These are phyloP conservation scores for Kodamaea kaohsiungensis DNA, from an alignment of 805 yeast species.

Conservation along the genomic window DNA sequence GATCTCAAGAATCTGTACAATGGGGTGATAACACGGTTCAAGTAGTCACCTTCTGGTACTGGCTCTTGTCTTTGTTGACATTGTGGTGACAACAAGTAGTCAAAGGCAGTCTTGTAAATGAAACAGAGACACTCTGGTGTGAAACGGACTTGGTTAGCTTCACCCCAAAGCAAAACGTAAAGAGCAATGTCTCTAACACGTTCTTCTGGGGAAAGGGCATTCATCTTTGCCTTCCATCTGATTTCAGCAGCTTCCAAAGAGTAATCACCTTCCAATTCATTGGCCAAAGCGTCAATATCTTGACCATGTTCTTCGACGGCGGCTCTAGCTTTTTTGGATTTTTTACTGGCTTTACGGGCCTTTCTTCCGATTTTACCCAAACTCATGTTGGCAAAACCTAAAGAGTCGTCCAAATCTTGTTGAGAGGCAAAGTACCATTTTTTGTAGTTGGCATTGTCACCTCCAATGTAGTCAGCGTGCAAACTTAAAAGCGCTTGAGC, in stretches of 20 bases:
- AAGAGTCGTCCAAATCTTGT: slow-evolving; percentile 79
- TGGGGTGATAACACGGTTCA: slow-evolving; percentile 92
- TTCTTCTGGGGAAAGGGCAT: slow-evolving; percentile 68
- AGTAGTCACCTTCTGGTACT: slow-evolving; percentile 86
- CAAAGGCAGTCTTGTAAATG: slow-evolving; percentile 92
- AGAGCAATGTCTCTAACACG: slow-evolving; percentile 77
- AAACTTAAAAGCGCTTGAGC: slow-evolving; percentile 80
- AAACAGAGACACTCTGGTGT: slow-evolving; percentile 81
- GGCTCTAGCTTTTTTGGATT: slow-evolving; percentile 73
- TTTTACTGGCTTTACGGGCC: slow-evolving; percentile 79
- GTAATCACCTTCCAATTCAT: slow-evolving; percentile 78
- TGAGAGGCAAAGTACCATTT: slow-evolving; percentile 91
- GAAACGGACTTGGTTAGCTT: slow-evolving; percentile 92
- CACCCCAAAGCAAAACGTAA: slow-evolving; percentile 83
- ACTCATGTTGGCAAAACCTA: slow-evolving; percentile 81
- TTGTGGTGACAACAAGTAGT: slow-evolving; percentile 83
- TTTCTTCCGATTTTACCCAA: slow-evolving; percentile 75
- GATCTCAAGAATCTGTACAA: slow-evolving; percentile 76
- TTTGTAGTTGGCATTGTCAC: slow-evolving; percentile 80
- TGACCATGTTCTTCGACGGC: slow-evolving; percentile 68
- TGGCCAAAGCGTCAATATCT: slow-evolving; percentile 60
- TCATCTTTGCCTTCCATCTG: slow-evolving; percentile 85
- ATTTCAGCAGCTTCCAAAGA: slow-evolving; percentile 82
- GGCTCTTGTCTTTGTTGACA: slow-evolving; percentile 87
- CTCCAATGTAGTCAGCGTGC: slow-evolving; percentile 88